Percentiles rank a stretch among this genome's conserved stretches.
These are phyloP conservation scores for Acer campestre DNA, from an alignment of 345 rosid genomes.

Conservation along the genomic window DNA sequence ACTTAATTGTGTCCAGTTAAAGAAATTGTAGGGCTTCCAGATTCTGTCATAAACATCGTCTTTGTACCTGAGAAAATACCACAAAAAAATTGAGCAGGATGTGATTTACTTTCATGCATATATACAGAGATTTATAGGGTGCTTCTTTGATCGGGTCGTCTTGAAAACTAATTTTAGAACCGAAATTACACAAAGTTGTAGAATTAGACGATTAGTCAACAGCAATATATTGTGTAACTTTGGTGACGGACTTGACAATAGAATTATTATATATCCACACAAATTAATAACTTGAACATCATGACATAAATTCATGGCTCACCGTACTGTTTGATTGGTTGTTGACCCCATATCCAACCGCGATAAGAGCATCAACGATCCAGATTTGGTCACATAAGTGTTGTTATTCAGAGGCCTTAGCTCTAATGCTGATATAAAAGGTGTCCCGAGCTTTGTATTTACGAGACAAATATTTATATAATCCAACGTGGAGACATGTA, in stretches of 20 bases:
- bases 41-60: constrained; percentile 18
- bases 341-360: constrained; percentile 22
- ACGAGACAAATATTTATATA: constrained; percentile 41
- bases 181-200: too few species aligned
- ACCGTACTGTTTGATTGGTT: constrained; percentile 20
- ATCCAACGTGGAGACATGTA: constrained; percentile 25
- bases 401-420: constrained; percentile 34
- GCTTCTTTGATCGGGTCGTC: too few species aligned
- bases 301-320: too few species aligned
- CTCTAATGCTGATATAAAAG: constrained; percentile 56
- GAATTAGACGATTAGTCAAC: too few species aligned
- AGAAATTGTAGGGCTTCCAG: constrained; percentile 6
- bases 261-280: too few species aligned
- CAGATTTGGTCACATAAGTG: constrained; percentile 13
- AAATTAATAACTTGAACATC: too few species aligned
- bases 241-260: too few species aligned
- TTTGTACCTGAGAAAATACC: constrained; percentile 13
- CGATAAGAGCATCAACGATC: background rate
- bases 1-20: background rate
- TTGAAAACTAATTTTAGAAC: too few species aligned
- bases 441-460: constrained; percentile 36
- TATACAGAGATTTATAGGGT: too few species aligned
- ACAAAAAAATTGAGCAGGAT: too few species aligned
- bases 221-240: too few species aligned
- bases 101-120: too few species aligned